Evolutionary conservation across 805 yeast genomes (phyloP), one percentile per base, ranked within the genome.

Genomic region (Candida boidinii): DNA sequence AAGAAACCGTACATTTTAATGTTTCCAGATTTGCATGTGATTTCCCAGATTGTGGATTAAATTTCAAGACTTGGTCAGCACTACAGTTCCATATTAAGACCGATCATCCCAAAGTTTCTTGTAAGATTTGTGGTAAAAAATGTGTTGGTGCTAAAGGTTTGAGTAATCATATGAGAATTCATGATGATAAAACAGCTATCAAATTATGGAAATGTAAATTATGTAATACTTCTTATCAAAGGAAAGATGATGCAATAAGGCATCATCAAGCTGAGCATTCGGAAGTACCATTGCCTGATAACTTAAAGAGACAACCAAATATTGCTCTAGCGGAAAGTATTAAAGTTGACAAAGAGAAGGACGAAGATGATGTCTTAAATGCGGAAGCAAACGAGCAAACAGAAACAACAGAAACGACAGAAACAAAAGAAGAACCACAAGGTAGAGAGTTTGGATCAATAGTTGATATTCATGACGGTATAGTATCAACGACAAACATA

Each of bases 141-240:
- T 80, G 87, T 60, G 79, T 80, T 9, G 94, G 94, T 19, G 73
- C 69, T 29, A 62, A 66, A 18, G 92, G 87, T 39, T 54, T 86
- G 31, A 57, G 66, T 13, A 73, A 79, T 62, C 96, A 88, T 51
- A 75, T 81, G 86, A 55, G 66, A 28, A 60, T 76, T 15, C 95
- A 87, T 53, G 76, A 77, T 42, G 73, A 67, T 5, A 45, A 49
- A 3, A 60, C 63, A 13, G 66, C 63, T 10, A 56, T 66, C n/a
- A 73, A 68, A 40, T 56, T 74, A 25, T 83, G 94, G 90, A 69
- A 68, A 36, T 85, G 95, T 56, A 51, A 55, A 2, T 60, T 61
- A 32, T 79, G 88, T 53, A 51, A 35, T 6, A 50, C 54, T 13
- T 52, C 66, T 20, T 80, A 73, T 45, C 64, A 66, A 4, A 75